Percentiles rank a stretch among this genome's conserved stretches.
phyloP scores from a whole-genome alignment of 2,329 filamentous ascomycete genomes.

The Exserohilum rostratum region DNA sequence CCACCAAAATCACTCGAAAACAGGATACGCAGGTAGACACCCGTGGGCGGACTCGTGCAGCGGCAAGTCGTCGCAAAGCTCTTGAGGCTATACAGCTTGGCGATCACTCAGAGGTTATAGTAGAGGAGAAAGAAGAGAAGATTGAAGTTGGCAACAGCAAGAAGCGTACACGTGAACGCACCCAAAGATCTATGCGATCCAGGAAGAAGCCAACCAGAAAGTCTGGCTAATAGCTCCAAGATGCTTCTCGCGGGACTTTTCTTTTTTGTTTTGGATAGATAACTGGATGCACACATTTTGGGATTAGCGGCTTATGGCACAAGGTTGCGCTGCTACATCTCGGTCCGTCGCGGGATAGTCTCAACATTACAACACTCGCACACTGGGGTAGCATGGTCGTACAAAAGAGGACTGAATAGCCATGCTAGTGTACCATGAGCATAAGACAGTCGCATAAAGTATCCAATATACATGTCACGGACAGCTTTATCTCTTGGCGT shows the following conservation, averaged over 20 bases:
- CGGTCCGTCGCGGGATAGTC: not conserved
- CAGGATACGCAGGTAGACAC: slow-evolving; percentile 1
- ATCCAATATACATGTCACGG: not conserved
- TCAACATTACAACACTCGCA: not conserved
- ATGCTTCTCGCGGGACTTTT: not conserved
- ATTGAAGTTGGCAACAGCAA: not conserved
- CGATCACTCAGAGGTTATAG: not conserved
- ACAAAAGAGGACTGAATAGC: not conserved
- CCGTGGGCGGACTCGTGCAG: slow-evolving; percentile 11
- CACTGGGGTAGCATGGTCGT: not conserved
- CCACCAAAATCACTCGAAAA: not conserved
- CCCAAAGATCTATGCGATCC: not conserved
- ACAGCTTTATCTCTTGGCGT: not conserved
- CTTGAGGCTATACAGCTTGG: not conserved
- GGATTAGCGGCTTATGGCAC: not conserved
- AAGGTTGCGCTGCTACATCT: not conserved
- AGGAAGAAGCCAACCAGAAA: not conserved
- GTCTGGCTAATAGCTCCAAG: not conserved
- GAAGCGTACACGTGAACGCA: not conserved
- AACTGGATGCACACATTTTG: not conserved
- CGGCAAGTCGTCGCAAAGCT: slow-evolving; percentile 5
- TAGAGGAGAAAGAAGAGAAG: not conserved
- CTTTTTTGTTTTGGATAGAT: not conserved
- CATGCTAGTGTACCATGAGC: not conserved
- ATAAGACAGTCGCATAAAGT: not conserved